Evolutionary conservation across 2,329 filamentous ascomycete genomes (phyloP), one percentile per base, ranked within the genome.

Genomic region (Immersiporthe knoxdaviesiana): DNA sequence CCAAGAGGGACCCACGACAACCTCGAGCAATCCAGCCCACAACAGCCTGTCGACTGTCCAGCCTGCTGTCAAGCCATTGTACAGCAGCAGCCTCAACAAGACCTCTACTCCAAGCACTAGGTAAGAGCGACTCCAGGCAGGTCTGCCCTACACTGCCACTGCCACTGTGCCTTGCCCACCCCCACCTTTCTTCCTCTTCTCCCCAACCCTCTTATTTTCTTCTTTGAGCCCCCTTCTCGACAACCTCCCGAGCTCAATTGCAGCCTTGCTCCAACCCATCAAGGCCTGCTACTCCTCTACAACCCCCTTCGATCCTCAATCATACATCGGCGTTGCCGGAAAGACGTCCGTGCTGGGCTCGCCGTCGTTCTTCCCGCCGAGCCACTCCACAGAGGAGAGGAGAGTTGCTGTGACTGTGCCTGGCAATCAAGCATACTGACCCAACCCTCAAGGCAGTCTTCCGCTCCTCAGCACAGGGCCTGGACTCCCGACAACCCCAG

Each of bases 61-160:
- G 30, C 39, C 67, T 61, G 37, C 60, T 50, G 63, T 60, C 35
- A 71, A 75, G 64, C 73, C 76, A 54, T 70, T 76, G 58, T 77
- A 77, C 72, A 78, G 76, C 74, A 77, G 75, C 75, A 77, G 77
- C 75, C 73, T 77, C 66, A 73, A 72, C 62, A 71, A 60, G 66
- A 58, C 67, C 10, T 72, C 75, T 65, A 74, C 71, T 71, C 72
- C 75, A 72, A 74, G 75, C 71, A 73, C 74, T 56, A 78, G 77
- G 77, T 78, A 73, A 77, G 77, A 77, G 74, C 77, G 74, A 71
- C 75, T 71, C 7, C 21, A 50, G 21, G 24, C 18, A 74, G n/a
- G 73, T 71, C 72, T 73, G 67, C 65, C 67, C 73, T 71, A 61
- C 63, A 72, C 68, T 68, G 64, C 70, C 70, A 18, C 59, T 41